Evolutionary conservation across 495 filamentous ascomycete genomes (phyloP).

Genomic region (Sporormia fimetaria): DNA sequence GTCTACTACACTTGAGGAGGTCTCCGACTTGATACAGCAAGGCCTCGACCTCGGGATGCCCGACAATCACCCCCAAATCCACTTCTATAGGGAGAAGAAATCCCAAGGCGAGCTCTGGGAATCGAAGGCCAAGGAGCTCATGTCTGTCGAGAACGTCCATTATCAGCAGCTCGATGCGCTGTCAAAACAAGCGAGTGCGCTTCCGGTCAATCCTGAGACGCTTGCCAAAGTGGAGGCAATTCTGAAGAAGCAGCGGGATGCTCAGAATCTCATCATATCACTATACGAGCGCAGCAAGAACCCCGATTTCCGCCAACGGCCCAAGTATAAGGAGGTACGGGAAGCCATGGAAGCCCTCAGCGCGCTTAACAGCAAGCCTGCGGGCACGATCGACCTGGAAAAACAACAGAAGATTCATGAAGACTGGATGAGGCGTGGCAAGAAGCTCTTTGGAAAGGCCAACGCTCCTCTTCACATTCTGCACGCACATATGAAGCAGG

Average conservation of each 20-base stretch:
- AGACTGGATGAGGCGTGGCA: constrained; percentile 98
- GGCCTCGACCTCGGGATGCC: constrained; percentile 66
- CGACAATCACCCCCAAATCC: constrained; percentile 63
- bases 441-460: constrained; percentile 97
- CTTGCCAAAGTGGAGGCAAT: constrained; percentile 79
- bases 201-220: constrained; percentile 75
- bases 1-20: constrained; percentile 61
- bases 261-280: constrained; percentile 72
- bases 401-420: constrained; percentile 92
- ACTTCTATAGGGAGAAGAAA: constrained; percentile 62
- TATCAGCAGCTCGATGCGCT: constrained; percentile 91
- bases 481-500: constrained; percentile 86
- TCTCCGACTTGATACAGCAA: constrained; percentile 62
- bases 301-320: constrained; percentile 63
- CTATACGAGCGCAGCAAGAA: constrained; percentile 68
- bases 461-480: constrained; percentile 95
- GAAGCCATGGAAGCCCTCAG: constrained; percentile 79
- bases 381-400: constrained; percentile 83
- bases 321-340: constrained; percentile 80
- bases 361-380: constrained; percentile 82
- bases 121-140: constrained; percentile 83
- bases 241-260: constrained; percentile 90
- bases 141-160: constrained; percentile 77
- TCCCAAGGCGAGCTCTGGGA: constrained; percentile 79
- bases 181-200: constrained; percentile 57